Conservation (phyloP, 768 basidiomycete genomes). For the Mycena sanguinolenta region DNA sequence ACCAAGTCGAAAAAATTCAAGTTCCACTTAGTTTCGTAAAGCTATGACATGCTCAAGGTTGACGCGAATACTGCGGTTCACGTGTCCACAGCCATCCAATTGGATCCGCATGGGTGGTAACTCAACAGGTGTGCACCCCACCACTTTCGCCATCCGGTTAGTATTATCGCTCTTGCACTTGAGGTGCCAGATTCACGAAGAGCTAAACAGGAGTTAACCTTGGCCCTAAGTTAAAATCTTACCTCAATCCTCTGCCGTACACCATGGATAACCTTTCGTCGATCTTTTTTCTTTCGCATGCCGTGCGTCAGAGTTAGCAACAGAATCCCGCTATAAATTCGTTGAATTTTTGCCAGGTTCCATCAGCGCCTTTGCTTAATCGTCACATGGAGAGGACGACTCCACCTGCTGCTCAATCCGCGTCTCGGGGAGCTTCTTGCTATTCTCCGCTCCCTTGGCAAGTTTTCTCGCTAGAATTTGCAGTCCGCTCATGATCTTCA, state of each 20-base stretch:
- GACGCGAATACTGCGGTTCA: background rate
- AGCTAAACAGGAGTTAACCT: slow-evolving; percentile 5
- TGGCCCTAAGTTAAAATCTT: slow-evolving; percentile 7
- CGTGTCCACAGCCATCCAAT: no score
- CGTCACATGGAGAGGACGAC: no score
- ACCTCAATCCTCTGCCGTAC: slow-evolving; percentile 21
- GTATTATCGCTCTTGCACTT: background rate
- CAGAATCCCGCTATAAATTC: slow-evolving; percentile 9
- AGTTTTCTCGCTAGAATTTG: background rate
- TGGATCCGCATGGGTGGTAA: background rate
- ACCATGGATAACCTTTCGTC: slow-evolving; percentile 11
- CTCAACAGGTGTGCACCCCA: background rate
- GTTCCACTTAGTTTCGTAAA: slow-evolving; percentile 6
- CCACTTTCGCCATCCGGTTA: background rate
- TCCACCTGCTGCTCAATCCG: no score
- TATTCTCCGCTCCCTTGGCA: slow-evolving; percentile 30
- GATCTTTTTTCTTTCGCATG: slow-evolving; percentile 26
- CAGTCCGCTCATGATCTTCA: slow-evolving; percentile 31
- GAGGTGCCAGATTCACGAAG: background rate
- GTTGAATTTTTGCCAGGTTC: background rate
- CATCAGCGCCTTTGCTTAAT: background rate
- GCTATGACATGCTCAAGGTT: slow-evolving; percentile 19
- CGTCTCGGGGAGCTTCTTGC: background rate
- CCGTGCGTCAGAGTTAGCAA: slow-evolving; percentile 14
- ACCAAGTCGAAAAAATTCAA: slow-evolving; percentile 1